A percentile compares a stretch with the other conserved stretches of the same genome.
Conservation (phyloP, 208 protist species). For the Trichomonas vaginalis region DNA sequence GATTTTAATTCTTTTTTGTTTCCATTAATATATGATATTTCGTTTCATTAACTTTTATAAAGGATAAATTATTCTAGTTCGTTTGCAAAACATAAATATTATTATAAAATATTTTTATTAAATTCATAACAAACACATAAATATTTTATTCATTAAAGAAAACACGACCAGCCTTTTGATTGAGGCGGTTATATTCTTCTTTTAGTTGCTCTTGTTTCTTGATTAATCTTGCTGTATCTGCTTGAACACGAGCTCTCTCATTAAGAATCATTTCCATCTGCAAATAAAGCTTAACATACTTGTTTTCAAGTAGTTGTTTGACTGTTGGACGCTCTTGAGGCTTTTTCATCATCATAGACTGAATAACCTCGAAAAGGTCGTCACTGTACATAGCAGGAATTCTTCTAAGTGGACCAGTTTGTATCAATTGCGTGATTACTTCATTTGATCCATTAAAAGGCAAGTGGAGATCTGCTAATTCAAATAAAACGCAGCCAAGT, state of each 20-base stretch:
- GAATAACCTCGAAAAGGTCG: background rate
- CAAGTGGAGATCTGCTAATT: slow-evolving; percentile 30
- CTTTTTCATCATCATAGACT: background rate
- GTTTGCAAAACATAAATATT: no score
- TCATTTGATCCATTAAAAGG: slow-evolving; percentile 32
- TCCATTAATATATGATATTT: no score
- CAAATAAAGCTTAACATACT: background rate
- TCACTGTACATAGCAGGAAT: background rate
- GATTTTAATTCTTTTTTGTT: no score
- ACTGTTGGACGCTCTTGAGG: background rate
- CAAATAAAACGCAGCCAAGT: slow-evolving; percentile 45
- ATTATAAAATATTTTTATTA: no score
- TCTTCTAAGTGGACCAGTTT: background rate
- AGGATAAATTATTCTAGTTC: no score
- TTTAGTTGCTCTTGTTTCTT: background rate
- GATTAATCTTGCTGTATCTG: background rate
- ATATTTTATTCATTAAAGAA: background rate
- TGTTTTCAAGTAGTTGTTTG: background rate
- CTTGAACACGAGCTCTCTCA: background rate
- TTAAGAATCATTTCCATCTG: background rate
- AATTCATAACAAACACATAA: background rate
- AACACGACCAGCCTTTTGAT: background rate
- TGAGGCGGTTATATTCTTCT: background rate
- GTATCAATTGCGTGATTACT: background rate
- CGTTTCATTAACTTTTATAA: no score